These are phyloP conservation scores for Geosmithia morbida DNA, from an alignment of 2,329 filamentous ascomycete genomes.

Conservation along the genomic window DNA sequence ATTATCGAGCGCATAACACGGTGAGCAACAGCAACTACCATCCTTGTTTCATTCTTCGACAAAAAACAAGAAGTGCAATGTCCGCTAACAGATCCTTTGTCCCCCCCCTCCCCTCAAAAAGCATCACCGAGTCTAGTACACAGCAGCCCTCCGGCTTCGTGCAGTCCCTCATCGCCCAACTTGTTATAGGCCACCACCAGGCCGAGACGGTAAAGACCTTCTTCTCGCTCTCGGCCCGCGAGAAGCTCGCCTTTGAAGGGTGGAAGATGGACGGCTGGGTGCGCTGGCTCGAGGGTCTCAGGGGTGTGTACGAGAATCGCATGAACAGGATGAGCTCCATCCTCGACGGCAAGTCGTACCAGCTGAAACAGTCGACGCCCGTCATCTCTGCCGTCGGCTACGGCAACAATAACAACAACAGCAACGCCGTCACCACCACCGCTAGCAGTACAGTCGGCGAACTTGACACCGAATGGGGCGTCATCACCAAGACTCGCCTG, in stretches of 20 bases:
- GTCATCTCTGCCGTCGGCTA: conserved; percentile 5
- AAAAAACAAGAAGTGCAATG: too few species aligned
- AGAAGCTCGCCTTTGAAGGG: conserved; percentile 33
- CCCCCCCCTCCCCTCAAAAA: too few species aligned
- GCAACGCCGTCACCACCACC: conserved; percentile 5
- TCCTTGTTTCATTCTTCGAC: too few species aligned
- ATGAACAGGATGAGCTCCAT: conserved; percentile 68
- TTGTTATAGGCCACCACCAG: conserved; percentile 53
- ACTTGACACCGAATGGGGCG: conserved; percentile 51
- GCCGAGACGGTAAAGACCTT: conserved; percentile 26
- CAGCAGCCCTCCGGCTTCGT: conserved; percentile 84
- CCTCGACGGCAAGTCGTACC: conserved; percentile 53
- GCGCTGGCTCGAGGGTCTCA: conserved; percentile 75
- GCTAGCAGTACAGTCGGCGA: conserved; percentile 3
- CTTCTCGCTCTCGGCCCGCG: conserved; percentile 27
- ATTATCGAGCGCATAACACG: conserved; percentile 55
- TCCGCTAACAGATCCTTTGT: too few species aligned
- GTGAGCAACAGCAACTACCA: conserved; percentile 6
- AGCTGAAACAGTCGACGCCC: conserved; percentile 48
- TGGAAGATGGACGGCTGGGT: conserved; percentile 84
- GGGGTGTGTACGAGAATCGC: conserved; percentile 70
- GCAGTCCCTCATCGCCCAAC: conserved; percentile 65
- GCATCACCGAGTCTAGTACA: conserved; percentile 64
- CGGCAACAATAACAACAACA: too few species aligned
- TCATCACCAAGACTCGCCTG: conserved; percentile 60